Evolutionary conservation across 2,329 filamentous ascomycete genomes (phyloP).

Genomic region (Aspergillus spinulosporus): DNA sequence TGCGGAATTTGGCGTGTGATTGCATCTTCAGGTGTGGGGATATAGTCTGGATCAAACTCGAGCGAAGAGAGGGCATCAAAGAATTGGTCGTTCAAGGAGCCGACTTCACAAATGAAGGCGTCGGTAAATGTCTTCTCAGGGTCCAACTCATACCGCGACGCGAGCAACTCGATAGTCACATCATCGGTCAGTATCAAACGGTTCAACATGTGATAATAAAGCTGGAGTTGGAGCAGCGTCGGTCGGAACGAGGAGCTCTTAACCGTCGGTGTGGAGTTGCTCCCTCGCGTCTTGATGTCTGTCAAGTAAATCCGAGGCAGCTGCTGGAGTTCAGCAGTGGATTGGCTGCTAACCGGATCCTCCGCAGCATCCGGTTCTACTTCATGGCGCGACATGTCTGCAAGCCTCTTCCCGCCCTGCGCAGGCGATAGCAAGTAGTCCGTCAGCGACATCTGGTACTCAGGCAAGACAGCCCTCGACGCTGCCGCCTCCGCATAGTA

Average conservation of each 20-base stretch:
- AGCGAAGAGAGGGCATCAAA: constrained; percentile 48
- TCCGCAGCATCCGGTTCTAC: constrained; percentile 12
- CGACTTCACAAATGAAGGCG: constrained; percentile 73
- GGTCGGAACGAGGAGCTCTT: constrained; percentile 66
- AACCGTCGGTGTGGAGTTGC: constrained; percentile 60
- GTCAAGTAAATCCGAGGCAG: constrained; percentile 66
- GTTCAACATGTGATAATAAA: constrained; percentile 84
- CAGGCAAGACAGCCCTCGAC: constrained; percentile 38
- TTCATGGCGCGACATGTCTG: constrained; percentile 30
- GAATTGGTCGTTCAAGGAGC: constrained; percentile 66
- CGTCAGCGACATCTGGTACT: constrained; percentile 48
- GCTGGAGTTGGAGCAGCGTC: constrained; percentile 80
- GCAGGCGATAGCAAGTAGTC: constrained; percentile 46
- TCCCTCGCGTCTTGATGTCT: constrained; percentile 80
- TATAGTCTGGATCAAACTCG: constrained; percentile 31
- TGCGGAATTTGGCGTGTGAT: constrained; percentile 5
- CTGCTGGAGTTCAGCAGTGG: constrained; percentile 24
- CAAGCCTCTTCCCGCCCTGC: constrained; percentile 37
- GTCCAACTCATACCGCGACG: constrained; percentile 70
- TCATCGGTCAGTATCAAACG: constrained; percentile 66
- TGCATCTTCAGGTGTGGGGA: constrained; percentile 28
- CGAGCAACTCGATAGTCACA: constrained; percentile 68
- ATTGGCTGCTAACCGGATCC: constrained; percentile 20
- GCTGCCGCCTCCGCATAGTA: constrained; percentile 40
- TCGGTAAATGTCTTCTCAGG: constrained; percentile 70